Evolutionary conservation across 371 early-diverging fungal species (phyloP).

Genomic region (Mortierella sp.): DNA sequence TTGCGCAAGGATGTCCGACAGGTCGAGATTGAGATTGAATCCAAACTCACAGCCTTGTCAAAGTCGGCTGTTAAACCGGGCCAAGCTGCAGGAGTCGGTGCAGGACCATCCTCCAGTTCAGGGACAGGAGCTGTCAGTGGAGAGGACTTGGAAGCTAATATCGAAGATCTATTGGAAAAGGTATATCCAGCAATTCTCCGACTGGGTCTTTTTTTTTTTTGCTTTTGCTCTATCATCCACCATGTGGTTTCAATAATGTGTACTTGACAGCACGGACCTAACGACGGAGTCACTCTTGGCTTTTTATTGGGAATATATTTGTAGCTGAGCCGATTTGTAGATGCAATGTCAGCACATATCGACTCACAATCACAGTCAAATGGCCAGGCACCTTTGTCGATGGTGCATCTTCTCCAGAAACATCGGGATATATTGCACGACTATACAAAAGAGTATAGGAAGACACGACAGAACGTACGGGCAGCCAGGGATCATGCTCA

Average conservation of each 20-base stretch:
- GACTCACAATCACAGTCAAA: conserved; percentile 37
- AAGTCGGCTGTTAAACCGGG: conserved; percentile 28
- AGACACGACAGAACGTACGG: conserved; percentile 52
- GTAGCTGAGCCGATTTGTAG: conserved; percentile 38
- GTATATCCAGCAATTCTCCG: conserved; percentile 1
- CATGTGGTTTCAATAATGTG: neutral
- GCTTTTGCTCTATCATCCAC: neutral
- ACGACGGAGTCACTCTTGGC: neutral
- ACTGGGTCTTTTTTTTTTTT: neutral
- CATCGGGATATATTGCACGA: conserved; percentile 50
- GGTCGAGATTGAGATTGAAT: conserved; percentile 48
- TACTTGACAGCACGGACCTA: neutral
- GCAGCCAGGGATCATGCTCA: conserved; percentile 50
- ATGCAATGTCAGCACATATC: conserved; percentile 49
- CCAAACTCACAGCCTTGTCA: conserved; percentile 46
- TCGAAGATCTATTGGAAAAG: conserved; percentile 47
- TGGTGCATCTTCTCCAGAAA: conserved; percentile 35
- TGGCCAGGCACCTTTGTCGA: conserved; percentile 35
- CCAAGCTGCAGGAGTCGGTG: conserved; percentile 15
- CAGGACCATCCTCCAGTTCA: neutral
- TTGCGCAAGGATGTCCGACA: conserved; percentile 48
- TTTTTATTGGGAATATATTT: neutral
- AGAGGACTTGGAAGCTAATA: conserved; percentile 36
- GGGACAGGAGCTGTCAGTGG: conserved; percentile 14
- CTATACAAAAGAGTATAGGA: conserved; percentile 51